Evolutionary conservation across 2,329 filamentous ascomycete genomes (phyloP).

Genomic region (Colletotrichum chrysophilum): DNA sequence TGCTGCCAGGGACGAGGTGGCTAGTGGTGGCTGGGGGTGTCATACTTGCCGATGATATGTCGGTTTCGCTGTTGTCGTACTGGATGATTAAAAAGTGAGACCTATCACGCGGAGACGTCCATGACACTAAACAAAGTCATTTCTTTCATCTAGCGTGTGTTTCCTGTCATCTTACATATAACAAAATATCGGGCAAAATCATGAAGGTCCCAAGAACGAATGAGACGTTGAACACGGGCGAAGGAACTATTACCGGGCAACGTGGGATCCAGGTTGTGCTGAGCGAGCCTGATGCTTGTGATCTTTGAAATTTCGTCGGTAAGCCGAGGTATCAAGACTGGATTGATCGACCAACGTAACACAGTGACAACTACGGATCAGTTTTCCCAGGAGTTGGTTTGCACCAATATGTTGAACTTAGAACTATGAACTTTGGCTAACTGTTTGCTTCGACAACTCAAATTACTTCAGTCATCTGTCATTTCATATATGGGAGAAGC

Average conservation of each 20-base stretch:
- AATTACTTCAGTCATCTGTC: background rate
- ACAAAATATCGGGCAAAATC: background rate
- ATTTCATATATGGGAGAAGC: background rate
- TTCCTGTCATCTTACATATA: background rate
- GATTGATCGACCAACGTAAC: background rate
- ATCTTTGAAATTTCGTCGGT: rapidly evolving
- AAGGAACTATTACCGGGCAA: background rate
- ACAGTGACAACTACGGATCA: background rate
- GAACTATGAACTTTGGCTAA: background rate
- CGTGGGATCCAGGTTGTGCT: background rate
- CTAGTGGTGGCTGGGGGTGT: background rate
- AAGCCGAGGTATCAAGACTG: background rate
- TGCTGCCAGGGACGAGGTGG: background rate
- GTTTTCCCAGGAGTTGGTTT: background rate
- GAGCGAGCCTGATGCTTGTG: background rate
- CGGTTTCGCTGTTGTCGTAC: background rate
- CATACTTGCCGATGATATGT: background rate
- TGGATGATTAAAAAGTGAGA: background rate
- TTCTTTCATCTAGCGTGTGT: background rate
- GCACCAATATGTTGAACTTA: background rate
- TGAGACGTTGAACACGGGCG: background rate
- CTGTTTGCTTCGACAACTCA: background rate
- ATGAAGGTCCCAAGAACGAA: background rate
- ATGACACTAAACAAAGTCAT: background rate
- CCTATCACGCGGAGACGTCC: background rate